phyloP scores from a whole-genome alignment of 2,329 filamentous ascomycete genomes.

The Pestalotiopsis sp. region DNA sequence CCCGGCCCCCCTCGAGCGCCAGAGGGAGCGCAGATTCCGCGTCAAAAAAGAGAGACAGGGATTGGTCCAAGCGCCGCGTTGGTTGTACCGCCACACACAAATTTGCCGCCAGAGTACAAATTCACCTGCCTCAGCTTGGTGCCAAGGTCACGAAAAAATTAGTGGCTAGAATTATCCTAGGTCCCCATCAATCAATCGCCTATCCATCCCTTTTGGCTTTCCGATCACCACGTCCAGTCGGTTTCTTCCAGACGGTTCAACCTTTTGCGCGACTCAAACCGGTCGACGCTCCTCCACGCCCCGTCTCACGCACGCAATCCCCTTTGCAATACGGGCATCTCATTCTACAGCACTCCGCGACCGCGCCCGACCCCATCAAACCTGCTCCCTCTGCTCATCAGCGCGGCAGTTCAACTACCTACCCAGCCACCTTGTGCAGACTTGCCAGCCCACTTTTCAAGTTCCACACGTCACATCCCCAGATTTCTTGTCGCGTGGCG shows the following conservation, averaged over 20 bases:
- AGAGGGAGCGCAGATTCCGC: background rate
- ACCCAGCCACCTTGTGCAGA: slow-evolving; percentile 20
- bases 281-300: slow-evolving; percentile 18
- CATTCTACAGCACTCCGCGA: slow-evolving; percentile 16
- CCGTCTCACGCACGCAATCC: background rate
- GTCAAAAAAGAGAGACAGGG: background rate
- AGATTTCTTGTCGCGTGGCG: slow-evolving; percentile 36
- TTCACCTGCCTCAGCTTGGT: background rate
- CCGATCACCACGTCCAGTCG: slow-evolving; percentile 11
- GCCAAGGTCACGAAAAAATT: background rate
- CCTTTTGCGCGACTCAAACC: slow-evolving; percentile 13
- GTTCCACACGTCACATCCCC: slow-evolving; percentile 36
- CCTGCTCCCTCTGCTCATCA: slow-evolving; percentile 14
- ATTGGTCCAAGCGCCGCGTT: background rate
- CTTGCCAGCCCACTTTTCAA: slow-evolving; percentile 17
- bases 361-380: background rate
- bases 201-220: slow-evolving; percentile 14
- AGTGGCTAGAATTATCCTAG: slow-evolving; percentile 14
- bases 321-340: background rate
- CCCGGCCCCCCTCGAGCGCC: background rate
- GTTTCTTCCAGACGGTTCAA: slow-evolving; percentile 6
- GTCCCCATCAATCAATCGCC: background rate
- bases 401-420: background rate
- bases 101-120: background rate
- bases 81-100: background rate